Percentiles rank a stretch among this genome's conserved stretches.
These are phyloP conservation scores for Talaromyces funiculosus DNA, from an alignment of 2,329 filamentous ascomycete genomes.

Conservation along the genomic window DNA sequence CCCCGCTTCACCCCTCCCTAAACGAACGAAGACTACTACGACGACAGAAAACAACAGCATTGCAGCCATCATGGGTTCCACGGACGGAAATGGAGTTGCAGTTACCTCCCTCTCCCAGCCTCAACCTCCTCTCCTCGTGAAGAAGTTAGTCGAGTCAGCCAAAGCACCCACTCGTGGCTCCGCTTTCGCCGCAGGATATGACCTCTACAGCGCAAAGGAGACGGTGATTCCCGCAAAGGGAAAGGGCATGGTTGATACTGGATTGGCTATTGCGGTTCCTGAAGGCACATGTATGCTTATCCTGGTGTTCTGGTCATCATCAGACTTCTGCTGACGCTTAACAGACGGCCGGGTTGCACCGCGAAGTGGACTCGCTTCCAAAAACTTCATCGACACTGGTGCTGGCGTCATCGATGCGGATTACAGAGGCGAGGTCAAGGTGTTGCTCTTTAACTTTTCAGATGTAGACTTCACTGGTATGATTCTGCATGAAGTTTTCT, in stretches of 20 bases:
- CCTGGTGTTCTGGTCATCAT: not conserved
- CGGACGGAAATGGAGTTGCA: slow-evolving; percentile 19
- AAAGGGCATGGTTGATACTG: slow-evolving; percentile 82
- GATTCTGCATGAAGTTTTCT: not conserved
- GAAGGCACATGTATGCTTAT: slow-evolving; percentile 71
- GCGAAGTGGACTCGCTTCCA: slow-evolving; percentile 82
- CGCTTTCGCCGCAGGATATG: slow-evolving; percentile 86
- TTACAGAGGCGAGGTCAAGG: slow-evolving; percentile 89
- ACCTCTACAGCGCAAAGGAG: slow-evolving; percentile 73
- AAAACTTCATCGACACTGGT: slow-evolving; percentile 93
- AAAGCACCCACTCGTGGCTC: slow-evolving; percentile 81
- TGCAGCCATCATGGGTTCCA: slow-evolving; percentile 23
- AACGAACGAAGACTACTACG: slow-evolving; percentile 64
- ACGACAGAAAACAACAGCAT: slow-evolving; percentile 42
- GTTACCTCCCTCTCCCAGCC: slow-evolving; percentile 37
- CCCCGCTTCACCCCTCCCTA: slow-evolving; percentile 69
- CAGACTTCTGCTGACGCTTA: not conserved
- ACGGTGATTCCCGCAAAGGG: slow-evolving; percentile 73
- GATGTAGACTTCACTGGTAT: slow-evolving; percentile 65
- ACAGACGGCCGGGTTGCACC: slow-evolving; percentile 86
- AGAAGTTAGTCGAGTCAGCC: slow-evolving; percentile 78
- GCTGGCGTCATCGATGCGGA: slow-evolving; percentile 97
- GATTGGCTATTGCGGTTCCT: slow-evolving; percentile 84
- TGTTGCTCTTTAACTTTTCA: slow-evolving; percentile 88
- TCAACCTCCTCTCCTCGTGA: slow-evolving; percentile 71